Conservation (phyloP, 108 stramenopile species). For the Fragilariopsis cylindrus region DNA sequence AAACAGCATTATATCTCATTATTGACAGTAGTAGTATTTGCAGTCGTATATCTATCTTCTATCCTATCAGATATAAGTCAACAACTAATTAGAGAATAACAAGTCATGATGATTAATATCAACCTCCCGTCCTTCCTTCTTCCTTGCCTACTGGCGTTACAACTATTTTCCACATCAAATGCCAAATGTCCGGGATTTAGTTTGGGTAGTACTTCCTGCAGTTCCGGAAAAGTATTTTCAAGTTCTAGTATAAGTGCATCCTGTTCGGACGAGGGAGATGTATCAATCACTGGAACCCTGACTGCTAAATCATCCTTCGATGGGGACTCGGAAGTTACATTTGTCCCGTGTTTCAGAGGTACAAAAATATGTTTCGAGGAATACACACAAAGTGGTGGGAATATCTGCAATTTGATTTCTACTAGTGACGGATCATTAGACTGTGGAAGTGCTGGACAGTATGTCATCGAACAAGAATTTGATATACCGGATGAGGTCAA, state of each 20-base stretch:
- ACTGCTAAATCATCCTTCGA: background rate
- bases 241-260: background rate
- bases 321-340: conserved; percentile 5
- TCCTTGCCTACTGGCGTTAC: conserved; percentile 1
- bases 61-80: no score
- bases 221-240: conserved; percentile 5
- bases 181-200: conserved; percentile 11
- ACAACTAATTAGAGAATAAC: no score
- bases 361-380: conserved; percentile 10
- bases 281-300: conserved; percentile 5
- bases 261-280: conserved; percentile 2
- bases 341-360: background rate
- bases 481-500: conserved; percentile 6
- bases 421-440: conserved; percentile 6
- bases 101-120: no score
- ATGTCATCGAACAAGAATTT: conserved; percentile 13
- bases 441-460: conserved; percentile 9
- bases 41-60: no score
- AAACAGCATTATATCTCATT: no score
- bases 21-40: no score
- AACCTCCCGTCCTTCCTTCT: background rate
- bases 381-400: conserved; percentile 14
- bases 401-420: conserved; percentile 11
- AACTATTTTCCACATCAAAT: background rate
- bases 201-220: conserved; percentile 4